Percentiles rank a stretch among this genome's conserved stretches.
Evolutionary conservation across 441 rosid genomes (phyloP).

Genomic region (Brassica hybrid): DNA sequence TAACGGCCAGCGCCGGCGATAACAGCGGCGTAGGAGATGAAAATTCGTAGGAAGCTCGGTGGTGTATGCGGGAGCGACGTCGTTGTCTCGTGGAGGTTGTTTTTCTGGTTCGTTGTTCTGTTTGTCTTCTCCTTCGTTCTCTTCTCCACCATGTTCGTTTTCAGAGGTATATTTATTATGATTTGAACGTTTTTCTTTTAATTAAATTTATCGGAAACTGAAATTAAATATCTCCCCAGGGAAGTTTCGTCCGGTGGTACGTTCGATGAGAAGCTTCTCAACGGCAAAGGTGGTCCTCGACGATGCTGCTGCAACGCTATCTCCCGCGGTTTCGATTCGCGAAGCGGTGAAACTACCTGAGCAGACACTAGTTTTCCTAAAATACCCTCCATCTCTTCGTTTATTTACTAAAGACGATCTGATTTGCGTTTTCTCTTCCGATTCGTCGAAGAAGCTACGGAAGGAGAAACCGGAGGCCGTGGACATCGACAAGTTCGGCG

Average conservation of each 20-base stretch:
- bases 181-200: background rate
- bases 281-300: constrained; percentile 21
- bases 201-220: background rate
- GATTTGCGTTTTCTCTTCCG: constrained; percentile 55
- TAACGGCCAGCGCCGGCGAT: constrained; percentile 21
- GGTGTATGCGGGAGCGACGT: constrained; percentile 32
- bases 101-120: constrained; percentile 67
- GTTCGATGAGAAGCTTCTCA: constrained; percentile 47
- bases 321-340: constrained; percentile 48
- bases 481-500: constrained; percentile 40
- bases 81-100: constrained; percentile 55
- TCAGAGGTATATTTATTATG: constrained; percentile 44
- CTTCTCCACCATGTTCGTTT: constrained; percentile 52
- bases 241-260: constrained; percentile 57
- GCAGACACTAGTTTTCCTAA: constrained; percentile 68
- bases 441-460: constrained; percentile 39
- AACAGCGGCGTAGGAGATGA: constrained; percentile 42
- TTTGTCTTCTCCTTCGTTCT: constrained; percentile 55
- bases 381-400: constrained; percentile 56
- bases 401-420: constrained; percentile 60
- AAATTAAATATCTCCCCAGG: constrained; percentile 36
- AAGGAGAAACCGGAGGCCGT: constrained; percentile 46
- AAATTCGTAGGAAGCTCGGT: constrained; percentile 52
- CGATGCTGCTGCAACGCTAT: constrained; percentile 34
- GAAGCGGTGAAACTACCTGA: constrained; percentile 72